Evolutionary conservation across 495 filamentous ascomycete species (phyloP).

Genomic region (Trichoderma virens): DNA sequence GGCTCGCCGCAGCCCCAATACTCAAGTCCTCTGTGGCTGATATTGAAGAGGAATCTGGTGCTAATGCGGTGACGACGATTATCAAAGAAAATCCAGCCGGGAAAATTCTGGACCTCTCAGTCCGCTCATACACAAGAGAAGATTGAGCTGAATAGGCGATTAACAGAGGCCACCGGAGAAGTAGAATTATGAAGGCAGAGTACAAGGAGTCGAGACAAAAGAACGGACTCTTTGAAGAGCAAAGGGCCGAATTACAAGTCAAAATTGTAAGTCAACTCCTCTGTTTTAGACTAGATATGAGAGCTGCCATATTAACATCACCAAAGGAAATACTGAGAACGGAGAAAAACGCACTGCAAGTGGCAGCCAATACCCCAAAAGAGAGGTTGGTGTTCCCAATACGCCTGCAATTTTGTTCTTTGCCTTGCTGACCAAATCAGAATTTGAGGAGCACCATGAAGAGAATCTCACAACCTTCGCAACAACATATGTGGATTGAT

Average conservation of each 20-base stretch:
- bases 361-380: constrained; percentile 61
- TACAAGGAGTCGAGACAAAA: constrained; percentile 22
- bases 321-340: constrained; percentile 24
- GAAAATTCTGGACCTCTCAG: constrained; percentile 66
- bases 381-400: constrained; percentile 42
- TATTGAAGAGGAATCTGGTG: constrained; percentile 66
- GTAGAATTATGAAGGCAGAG: constrained; percentile 30
- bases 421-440: constrained; percentile 24
- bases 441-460: constrained; percentile 44
- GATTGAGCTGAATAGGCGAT: constrained; percentile 32
- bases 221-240: constrained; percentile 5
- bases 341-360: constrained; percentile 39
- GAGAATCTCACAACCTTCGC: too few relatives aligned
- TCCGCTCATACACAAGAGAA: constrained; percentile 60
- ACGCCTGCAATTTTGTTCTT: neutral
- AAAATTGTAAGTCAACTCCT: constrained; percentile 25
- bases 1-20: constrained; percentile 41
- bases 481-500: too few relatives aligned
- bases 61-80: constrained; percentile 55
- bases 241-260: constrained; percentile 7
- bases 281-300: neutral
- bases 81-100: constrained; percentile 46
- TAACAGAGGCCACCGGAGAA: constrained; percentile 28
- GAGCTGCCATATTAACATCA: constrained; percentile 18
- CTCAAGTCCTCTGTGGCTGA: constrained; percentile 68